Base-by-base conservation (phyloP, 495 filamentous ascomycete genomes). In the Margaritispora aquatica region DNA sequence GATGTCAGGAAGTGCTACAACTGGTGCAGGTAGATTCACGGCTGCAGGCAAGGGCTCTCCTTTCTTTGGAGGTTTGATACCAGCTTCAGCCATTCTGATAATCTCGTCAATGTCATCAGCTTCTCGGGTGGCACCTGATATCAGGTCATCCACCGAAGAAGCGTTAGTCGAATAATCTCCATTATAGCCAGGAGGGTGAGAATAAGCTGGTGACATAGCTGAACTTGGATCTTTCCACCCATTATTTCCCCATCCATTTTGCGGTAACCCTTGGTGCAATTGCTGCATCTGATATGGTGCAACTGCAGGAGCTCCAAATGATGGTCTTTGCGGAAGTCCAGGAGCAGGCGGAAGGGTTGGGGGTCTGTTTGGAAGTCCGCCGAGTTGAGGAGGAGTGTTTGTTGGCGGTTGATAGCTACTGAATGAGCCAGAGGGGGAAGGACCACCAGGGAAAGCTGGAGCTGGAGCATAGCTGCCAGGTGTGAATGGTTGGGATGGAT, bases 271-370 rank as follows among this genome's bases (percentile, higher is more conserved):
- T 74, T 81, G 77, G 66, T 88, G 85, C 75, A 86, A 77, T 66
- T 82, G 79, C 58, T 83, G 81, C 76, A 86, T 79, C 57, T 84
- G 82, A 57, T 77, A 79, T 9, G 77, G 71, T 62, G 82, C 82
- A 46, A 84, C 74, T 46, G 73, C 71, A 54, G 74, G 74, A 1
- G 79, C 79, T 55, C 75, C 78, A 61, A 87, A 81, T 0, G 77
- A 67, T 11, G 86, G 86, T 51, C 86, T 75, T 64, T 88, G 84
- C 1, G 86, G 86, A 20, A 89, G 75, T 54, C 82, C 82, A 2
- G 82, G 74, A 0, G 81, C 78, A 26, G 77, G 60, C 1, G 84
- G 81, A 38, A 86, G 63, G 59, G 75, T 82, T 9, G 71, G 74
- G 26, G 75, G 74, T 62, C 79, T 72, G 47, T 73, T 77, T 1